Conservation (phyloP, 345 rosid genomes). For the Hibiscus syriacus region DNA sequence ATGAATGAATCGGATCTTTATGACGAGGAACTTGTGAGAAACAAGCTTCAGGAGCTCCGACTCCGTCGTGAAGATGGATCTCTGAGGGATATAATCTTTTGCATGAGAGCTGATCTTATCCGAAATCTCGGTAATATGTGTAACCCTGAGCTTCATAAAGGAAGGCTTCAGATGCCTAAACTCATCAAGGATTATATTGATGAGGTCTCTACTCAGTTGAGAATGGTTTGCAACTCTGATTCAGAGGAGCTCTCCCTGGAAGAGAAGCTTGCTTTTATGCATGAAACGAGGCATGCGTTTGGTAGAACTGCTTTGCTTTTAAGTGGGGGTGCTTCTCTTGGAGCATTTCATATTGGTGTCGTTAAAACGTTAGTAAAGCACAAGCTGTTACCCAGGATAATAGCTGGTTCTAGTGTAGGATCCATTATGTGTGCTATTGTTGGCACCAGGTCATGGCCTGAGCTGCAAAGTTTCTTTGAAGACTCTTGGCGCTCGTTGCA, state of each 20-base stretch:
- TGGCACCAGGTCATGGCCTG: slow-evolving; percentile 95
- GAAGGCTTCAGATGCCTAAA: slow-evolving; percentile 89
- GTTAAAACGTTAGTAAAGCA: slow-evolving; percentile 85
- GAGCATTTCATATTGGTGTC: slow-evolving; percentile 86
- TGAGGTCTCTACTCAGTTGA: slow-evolving; percentile 85
- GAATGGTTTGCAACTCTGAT: slow-evolving; percentile 81
- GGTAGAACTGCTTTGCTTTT: slow-evolving; percentile 95
- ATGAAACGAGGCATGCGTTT: slow-evolving; percentile 95
- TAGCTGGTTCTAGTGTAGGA: slow-evolving; percentile 96
- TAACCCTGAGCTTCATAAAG: slow-evolving; percentile 94
- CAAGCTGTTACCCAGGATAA: slow-evolving; percentile 82
- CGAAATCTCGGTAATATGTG: slow-evolving; percentile 98
- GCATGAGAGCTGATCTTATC: slow-evolving; percentile 92
- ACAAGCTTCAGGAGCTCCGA: slow-evolving; percentile 76
- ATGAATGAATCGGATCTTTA: slow-evolving; percentile 71
- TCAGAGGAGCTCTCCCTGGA: slow-evolving; percentile 86
- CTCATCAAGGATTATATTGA: slow-evolving; percentile 89
- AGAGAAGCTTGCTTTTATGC: slow-evolving; percentile 92
- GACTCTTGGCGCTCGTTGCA: slow-evolving; percentile 70
- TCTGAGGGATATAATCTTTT: slow-evolving; percentile 82
- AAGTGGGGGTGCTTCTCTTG: slow-evolving; percentile 98
- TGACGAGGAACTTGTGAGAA: slow-evolving; percentile 82
- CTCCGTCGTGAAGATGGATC: slow-evolving; percentile 86
- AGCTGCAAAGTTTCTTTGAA: slow-evolving; percentile 84
- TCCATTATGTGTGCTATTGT: slow-evolving; percentile 79